Percentiles rank a stretch among this genome's conserved stretches.
These are phyloP conservation scores for Pichia inconspicua DNA, from an alignment of 1,139 yeast genomes.

Conservation along the genomic window DNA sequence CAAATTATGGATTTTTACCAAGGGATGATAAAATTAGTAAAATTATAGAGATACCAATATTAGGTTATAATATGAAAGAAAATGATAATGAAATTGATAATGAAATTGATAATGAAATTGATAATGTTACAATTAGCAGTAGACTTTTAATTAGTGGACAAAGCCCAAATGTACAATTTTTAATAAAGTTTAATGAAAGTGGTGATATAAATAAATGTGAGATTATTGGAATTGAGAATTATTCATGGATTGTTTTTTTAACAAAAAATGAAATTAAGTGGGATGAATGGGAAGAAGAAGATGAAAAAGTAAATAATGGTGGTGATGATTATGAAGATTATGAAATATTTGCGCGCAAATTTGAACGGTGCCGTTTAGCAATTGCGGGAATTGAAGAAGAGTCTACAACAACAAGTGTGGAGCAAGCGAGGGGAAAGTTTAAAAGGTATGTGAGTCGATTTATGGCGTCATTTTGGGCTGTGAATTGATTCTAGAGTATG, in stretches of 20 bases:
- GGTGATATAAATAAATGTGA: slow-evolving; percentile 15
- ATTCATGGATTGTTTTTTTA: slow-evolving; percentile 23
- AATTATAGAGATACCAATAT: slow-evolving; percentile 24
- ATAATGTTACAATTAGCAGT: slow-evolving; percentile 1
- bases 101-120: neutral
- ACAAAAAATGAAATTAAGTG: slow-evolving; percentile 12
- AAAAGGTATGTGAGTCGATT: slow-evolving; percentile 20
- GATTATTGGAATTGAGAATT: slow-evolving; percentile 26
- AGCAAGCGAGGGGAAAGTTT: slow-evolving; percentile 16
- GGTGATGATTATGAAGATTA: slow-evolving; percentile 3
- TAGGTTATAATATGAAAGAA: slow-evolving; percentile 19
- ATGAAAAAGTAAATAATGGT: neutral
- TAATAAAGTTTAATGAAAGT: slow-evolving; percentile 19
- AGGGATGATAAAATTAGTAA: slow-evolving; percentile 15
- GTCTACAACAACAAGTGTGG: neutral
- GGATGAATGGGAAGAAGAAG: slow-evolving; percentile 13
- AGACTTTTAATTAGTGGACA: slow-evolving; percentile 24
- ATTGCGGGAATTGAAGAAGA: neutral
- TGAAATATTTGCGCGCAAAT: slow-evolving; percentile 7
- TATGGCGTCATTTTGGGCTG: slow-evolving; percentile 8
- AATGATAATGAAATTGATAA: neutral
- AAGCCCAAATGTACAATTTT: slow-evolving; percentile 30
- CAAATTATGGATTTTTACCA: slow-evolving; percentile 58
- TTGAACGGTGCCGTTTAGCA: slow-evolving; percentile 11
- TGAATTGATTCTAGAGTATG: slow-evolving; percentile 15